Evolutionary conservation across 2,329 filamentous ascomycete genomes (phyloP).

Genomic region (Botrytis tulipae): DNA sequence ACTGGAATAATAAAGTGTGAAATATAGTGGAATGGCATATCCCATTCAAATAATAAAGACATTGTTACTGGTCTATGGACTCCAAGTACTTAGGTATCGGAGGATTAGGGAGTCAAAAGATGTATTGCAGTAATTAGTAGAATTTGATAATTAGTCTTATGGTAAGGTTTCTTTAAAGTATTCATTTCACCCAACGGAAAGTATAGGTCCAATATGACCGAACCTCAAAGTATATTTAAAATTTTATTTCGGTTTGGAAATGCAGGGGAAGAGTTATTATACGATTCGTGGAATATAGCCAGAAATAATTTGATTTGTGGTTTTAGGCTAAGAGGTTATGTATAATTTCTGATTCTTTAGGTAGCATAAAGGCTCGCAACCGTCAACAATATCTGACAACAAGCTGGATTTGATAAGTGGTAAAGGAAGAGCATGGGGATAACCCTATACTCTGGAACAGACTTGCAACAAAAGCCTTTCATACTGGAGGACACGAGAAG

Average conservation of each 20-base stretch:
- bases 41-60: background rate
- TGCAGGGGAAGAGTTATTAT: background rate
- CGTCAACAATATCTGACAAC: background rate
- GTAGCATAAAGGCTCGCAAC: background rate
- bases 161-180: background rate
- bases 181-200: background rate
- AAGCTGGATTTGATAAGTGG: background rate
- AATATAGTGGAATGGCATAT: background rate
- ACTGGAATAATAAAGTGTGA: background rate
- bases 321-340: background rate
- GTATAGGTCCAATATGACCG: background rate
- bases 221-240: background rate
- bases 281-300: background rate
- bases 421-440: background rate
- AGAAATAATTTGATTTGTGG: background rate
- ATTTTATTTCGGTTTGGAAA: background rate
- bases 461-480: background rate
- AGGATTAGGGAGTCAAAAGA: background rate
- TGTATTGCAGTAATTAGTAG: background rate
- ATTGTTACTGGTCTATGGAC: background rate
- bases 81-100: background rate
- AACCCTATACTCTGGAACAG: background rate
- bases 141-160: background rate
- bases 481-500: background rate
- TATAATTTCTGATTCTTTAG: background rate